Evolutionary conservation across 1,284 basidiomycete species (phyloP).

Genomic region (Sporisorium reilianum): DNA sequence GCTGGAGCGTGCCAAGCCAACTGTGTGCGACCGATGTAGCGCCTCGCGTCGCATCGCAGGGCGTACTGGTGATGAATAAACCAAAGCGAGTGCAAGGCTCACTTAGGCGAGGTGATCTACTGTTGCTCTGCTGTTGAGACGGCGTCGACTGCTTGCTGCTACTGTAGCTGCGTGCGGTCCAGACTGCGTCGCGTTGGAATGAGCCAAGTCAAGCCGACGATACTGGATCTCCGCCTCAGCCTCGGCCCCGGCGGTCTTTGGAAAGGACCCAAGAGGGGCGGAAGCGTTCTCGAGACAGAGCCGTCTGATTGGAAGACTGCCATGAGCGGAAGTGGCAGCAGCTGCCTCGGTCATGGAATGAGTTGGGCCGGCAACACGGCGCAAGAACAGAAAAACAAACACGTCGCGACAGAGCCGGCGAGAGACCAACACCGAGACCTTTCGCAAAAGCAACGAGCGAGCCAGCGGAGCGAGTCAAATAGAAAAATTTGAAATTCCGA

Average conservation of each 20-base stretch:
- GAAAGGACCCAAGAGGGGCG: background rate
- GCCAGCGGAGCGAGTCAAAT: background rate
- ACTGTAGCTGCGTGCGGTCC: background rate
- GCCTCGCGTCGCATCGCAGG: too few relatives aligned
- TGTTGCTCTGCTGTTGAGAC: too few relatives aligned
- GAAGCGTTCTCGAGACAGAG: background rate
- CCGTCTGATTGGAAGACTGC: background rate
- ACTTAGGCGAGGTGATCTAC: background rate
- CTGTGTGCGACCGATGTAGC: background rate
- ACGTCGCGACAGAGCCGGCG: too few relatives aligned
- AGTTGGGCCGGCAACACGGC: conserved; percentile 2
- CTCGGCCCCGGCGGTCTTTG: conserved; percentile 7
- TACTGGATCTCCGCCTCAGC: conserved; percentile 1
- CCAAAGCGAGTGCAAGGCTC: too few relatives aligned
- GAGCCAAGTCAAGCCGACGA: background rate
- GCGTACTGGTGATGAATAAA: too few relatives aligned
- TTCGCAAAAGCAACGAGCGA: background rate
- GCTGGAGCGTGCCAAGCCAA: too few relatives aligned
- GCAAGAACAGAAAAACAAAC: background rate
- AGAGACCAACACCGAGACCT: conserved; percentile 14
- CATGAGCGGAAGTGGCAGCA: background rate
- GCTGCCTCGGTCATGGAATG: conserved; percentile 1
- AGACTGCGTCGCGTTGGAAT: background rate
- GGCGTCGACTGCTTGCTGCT: background rate
- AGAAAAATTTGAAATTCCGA: background rate